These are phyloP conservation scores for Pseudopyricularia cyperi DNA, from an alignment of 2,329 filamentous ascomycete species.

Conservation along the genomic window DNA sequence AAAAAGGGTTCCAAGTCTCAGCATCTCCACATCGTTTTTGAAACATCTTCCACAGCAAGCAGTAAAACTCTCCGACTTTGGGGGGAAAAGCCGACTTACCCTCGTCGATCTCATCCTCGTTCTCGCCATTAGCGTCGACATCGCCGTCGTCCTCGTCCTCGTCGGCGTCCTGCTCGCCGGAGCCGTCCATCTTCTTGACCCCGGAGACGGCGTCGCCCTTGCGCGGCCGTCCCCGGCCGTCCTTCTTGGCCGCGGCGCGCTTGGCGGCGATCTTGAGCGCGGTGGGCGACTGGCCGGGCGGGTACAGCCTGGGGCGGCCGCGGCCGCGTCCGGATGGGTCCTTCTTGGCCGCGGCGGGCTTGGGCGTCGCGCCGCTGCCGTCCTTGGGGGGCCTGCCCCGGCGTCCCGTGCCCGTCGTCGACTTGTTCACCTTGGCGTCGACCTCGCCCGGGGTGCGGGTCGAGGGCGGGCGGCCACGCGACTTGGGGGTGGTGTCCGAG, in stretches of 20 bases:
- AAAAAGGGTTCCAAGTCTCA: background rate
- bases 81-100: constrained; percentile 1
- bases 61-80: background rate
- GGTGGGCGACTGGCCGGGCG: constrained; percentile 5
- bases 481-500: background rate
- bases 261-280: constrained; percentile 6
- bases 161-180: background rate
- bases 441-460: constrained; percentile 5
- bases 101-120: constrained; percentile 2
- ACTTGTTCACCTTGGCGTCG: constrained; percentile 8
- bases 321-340: constrained; percentile 12
- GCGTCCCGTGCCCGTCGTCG: constrained; percentile 6
- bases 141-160: constrained; percentile 18
- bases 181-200: background rate
- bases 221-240: constrained; percentile 6
- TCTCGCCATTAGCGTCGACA: background rate
- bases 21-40: background rate
- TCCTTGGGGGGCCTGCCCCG: constrained; percentile 12
- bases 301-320: constrained; percentile 10
- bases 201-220: constrained; percentile 3
- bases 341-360: constrained; percentile 9
- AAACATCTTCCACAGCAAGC: too few species aligned
- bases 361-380: constrained; percentile 3
- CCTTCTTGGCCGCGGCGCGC: constrained; percentile 1
- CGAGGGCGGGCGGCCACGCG: background rate